Conservation (phyloP, 805 yeast genomes). For the Kuraishia piskuri region DNA sequence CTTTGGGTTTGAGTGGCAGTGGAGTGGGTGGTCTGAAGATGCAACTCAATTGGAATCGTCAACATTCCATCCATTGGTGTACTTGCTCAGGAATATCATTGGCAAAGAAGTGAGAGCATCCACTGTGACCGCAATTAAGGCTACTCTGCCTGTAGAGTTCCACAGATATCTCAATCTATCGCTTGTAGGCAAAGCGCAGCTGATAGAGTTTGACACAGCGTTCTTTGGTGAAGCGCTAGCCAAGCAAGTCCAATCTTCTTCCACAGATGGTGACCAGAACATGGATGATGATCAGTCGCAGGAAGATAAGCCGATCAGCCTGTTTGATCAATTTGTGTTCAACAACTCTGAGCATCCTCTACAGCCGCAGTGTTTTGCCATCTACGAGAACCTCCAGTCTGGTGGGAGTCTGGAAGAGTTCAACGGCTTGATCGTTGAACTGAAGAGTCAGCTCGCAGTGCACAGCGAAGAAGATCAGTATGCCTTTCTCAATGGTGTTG, state of each 20-base stretch:
- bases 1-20: constrained; percentile 93
- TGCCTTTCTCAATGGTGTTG: constrained; percentile 16
- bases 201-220: constrained; percentile 26
- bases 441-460: constrained; percentile 14
- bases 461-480: constrained; percentile 20
- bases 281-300: constrained; percentile 8
- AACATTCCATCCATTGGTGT: constrained; percentile 61
- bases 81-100: constrained; percentile 69
- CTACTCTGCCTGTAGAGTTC: constrained; percentile 60
- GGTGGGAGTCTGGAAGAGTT: constrained; percentile 18
- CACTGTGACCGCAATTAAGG: constrained; percentile 62
- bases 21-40: constrained; percentile 87
- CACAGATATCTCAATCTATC: constrained; percentile 36
- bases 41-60: constrained; percentile 34
- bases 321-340: constrained; percentile 24
- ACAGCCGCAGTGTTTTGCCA: constrained; percentile 22
- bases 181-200: constrained; percentile 24
- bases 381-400: constrained; percentile 24
- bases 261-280: not conserved
- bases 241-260: constrained; percentile 1
- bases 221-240: constrained; percentile 24
- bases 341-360: constrained; percentile 23
- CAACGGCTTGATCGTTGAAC: constrained; percentile 14
- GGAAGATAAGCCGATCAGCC: constrained; percentile 18
- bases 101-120: constrained; percentile 78